Evolutionary conservation across 306 rosid genomes (phyloP).

Genomic region (Lathyrus oleraceus): DNA sequence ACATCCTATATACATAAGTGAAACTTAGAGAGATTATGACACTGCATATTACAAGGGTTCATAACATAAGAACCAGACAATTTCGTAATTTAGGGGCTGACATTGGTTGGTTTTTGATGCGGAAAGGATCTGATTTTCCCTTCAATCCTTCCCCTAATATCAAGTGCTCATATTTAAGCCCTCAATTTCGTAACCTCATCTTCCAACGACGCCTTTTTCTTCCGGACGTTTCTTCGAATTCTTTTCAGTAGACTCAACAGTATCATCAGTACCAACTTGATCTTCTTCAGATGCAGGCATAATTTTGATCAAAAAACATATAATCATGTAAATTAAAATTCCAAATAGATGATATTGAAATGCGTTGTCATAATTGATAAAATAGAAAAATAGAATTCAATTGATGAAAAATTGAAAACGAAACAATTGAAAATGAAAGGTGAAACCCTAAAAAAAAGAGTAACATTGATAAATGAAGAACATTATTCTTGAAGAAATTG

Average conservation of each 20-base stretch:
- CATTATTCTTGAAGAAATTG: too few relatives aligned
- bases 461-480: neutral
- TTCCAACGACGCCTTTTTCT: slow-evolving; percentile 91
- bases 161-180: slow-evolving; percentile 74
- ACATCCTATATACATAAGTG: neutral
- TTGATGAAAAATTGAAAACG: too few relatives aligned
- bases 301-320: slow-evolving; percentile 46
- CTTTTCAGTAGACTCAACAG: slow-evolving; percentile 76
- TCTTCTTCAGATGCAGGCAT: slow-evolving; percentile 68
- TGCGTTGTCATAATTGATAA: slow-evolving; percentile 7
- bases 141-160: slow-evolving; percentile 91
- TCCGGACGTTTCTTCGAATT: slow-evolving; percentile 71
- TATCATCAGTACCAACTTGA: slow-evolving; percentile 70
- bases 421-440: neutral
- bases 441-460: slow-evolving; percentile 40
- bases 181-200: slow-evolving; percentile 84
- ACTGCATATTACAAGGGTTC: slow-evolving; percentile 87
- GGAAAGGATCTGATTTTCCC: slow-evolving; percentile 94
- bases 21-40: slow-evolving; percentile 58
- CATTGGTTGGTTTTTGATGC: slow-evolving; percentile 65
- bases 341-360: slow-evolving; percentile 1
- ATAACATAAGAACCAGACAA: slow-evolving; percentile 55
- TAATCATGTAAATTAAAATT: neutral
- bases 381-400: neutral
- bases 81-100: slow-evolving; percentile 36